These are phyloP conservation scores for Eutypella sp. DNA, from an alignment of 2,329 filamentous ascomycete genomes.

Conservation along the genomic window DNA sequence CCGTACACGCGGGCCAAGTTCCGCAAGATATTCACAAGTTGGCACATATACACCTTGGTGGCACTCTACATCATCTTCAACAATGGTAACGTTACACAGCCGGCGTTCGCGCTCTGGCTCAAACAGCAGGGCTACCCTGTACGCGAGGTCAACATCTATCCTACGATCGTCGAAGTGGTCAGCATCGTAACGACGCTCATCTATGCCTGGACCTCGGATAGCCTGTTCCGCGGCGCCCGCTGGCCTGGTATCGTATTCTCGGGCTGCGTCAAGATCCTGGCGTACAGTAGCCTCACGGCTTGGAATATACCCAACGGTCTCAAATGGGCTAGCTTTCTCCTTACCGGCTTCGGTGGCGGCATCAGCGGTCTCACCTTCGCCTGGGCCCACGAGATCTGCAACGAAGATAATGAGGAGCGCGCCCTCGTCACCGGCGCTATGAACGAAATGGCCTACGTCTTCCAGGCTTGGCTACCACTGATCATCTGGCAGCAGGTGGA, in stretches of 20 bases:
- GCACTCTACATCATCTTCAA: constrained; percentile 61
- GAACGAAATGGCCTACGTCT: constrained; percentile 65
- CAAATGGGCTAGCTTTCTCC: constrained; percentile 60
- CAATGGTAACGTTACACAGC: constrained; percentile 49
- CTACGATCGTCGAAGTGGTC: constrained; percentile 54
- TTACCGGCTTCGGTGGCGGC: constrained; percentile 47
- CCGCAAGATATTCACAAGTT: constrained; percentile 55
- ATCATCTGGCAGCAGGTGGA: constrained; percentile 62
- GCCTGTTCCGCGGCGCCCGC: constrained; percentile 50
- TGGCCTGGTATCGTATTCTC: constrained; percentile 62
- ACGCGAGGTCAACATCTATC: constrained; percentile 39
- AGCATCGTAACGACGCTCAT: constrained; percentile 53
- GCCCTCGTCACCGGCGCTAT: constrained; percentile 61
- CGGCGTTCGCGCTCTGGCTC: constrained; percentile 49
- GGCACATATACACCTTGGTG: constrained; percentile 59
- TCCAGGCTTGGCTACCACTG: constrained; percentile 66
- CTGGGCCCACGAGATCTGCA: constrained; percentile 47
- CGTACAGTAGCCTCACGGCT: constrained; percentile 34
- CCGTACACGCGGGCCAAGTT: constrained; percentile 44
- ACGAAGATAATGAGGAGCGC: constrained; percentile 56
- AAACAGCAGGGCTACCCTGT: constrained; percentile 39
- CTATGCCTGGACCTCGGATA: constrained; percentile 64
- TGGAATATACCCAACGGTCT: constrained; percentile 46
- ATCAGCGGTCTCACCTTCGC: constrained; percentile 42
- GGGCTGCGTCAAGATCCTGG: constrained; percentile 37